Evolutionary conservation across 345 rosid species (phyloP).

Genomic region (Hibiscus tridactylites): DNA sequence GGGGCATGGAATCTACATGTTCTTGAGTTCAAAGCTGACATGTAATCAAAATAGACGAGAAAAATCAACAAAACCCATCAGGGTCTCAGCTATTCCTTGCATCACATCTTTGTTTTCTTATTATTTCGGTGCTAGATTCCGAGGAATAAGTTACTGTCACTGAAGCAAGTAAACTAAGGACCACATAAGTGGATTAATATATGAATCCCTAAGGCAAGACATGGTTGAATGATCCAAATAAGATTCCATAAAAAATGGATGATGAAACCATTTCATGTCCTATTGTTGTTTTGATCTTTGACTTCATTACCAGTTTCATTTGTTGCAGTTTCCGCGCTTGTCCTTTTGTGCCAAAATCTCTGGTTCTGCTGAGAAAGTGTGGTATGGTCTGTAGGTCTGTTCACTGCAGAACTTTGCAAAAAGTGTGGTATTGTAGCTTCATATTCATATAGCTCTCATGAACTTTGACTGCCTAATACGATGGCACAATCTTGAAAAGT

Average conservation of each 20-base stretch:
- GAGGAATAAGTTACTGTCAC: not conserved
- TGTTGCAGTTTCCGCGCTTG: not conserved
- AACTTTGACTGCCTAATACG: not conserved
- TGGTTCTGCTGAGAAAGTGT: not conserved
- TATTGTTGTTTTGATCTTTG: constrained; percentile 9
- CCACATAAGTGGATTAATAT: not conserved
- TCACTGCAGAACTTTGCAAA: not conserved
- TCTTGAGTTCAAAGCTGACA: not conserved
- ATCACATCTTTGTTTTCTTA: not conserved
- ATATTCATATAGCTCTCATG: constrained; percentile 2
- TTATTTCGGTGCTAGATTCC: constrained; percentile 6
- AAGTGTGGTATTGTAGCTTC: not conserved
- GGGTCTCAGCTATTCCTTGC: not conserved
- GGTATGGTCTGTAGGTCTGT: not conserved
- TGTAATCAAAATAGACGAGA: not conserved
- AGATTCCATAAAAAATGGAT: not conserved
- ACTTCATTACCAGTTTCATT: constrained; percentile 4
- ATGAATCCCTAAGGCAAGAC: not conserved
- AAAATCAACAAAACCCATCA: not conserved
- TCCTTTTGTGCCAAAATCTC: not conserved
- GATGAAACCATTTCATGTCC: not conserved
- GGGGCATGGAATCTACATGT: not conserved
- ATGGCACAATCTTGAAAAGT: not conserved
- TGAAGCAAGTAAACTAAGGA: not conserved
- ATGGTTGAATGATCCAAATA: not conserved